Conservation (phyloP, 2,329 filamentous ascomycete species). For the Talaromyces funiculosus region DNA sequence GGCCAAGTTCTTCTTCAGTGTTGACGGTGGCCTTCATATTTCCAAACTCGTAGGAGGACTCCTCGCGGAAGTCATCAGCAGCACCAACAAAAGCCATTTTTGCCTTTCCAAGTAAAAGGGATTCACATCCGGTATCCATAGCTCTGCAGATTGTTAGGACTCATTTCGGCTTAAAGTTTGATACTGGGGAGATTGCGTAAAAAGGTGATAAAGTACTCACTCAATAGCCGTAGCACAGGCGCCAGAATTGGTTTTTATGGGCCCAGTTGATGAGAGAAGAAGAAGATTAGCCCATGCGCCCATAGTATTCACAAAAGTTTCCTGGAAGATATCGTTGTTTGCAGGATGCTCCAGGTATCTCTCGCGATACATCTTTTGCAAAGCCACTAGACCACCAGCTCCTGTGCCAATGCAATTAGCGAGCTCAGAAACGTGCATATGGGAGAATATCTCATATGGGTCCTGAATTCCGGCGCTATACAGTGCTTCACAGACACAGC, state of each 20-base stretch:
- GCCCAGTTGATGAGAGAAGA: conserved; percentile 89
- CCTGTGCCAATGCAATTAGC: conserved; percentile 98
- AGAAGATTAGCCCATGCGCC: conserved; percentile 99
- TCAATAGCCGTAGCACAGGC: conserved; percentile 96
- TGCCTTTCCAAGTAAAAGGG: conserved; percentile 95
- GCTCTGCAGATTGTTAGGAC: background rate
- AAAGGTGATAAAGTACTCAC: conserved; percentile 36
- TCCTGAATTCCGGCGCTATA: conserved; percentile 93
- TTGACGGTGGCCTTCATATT: conserved; percentile 99
- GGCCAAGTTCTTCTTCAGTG: conserved; percentile 88
- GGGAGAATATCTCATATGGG: conserved; percentile 99
- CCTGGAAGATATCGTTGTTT: conserved; percentile 97
- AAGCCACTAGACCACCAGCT: conserved; percentile 87
- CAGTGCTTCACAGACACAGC: conserved; percentile 79
- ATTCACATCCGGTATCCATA: conserved; percentile 87
- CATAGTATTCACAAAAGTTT: conserved; percentile 99
- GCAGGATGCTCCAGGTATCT: conserved; percentile 93
- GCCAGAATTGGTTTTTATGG: conserved; percentile 97
- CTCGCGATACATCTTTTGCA: conserved; percentile 98
- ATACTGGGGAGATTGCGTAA: background rate
- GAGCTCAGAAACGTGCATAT: conserved; percentile 94
- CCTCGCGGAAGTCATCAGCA: conserved; percentile 98
- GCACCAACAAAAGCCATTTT: conserved; percentile 82
- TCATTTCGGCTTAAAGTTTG: too few relatives aligned
- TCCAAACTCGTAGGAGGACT: conserved; percentile 97